Base-by-base conservation (phyloP, 2,329 filamentous ascomycete species). In the Zymoseptoria passerinii region DNA sequence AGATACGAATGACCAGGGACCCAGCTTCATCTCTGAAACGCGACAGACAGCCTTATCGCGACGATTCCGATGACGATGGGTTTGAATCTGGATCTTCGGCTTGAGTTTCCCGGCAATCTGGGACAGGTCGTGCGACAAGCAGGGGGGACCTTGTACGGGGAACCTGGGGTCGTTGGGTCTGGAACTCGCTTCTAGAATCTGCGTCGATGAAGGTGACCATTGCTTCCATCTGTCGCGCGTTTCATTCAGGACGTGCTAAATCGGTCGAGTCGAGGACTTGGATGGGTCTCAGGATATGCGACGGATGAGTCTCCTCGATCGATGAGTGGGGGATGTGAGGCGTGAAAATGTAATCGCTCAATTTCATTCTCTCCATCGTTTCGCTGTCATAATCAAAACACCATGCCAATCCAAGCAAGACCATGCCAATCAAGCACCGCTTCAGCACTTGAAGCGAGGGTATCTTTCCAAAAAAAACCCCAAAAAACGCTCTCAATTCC, bases 391-490 rank as follows among this genome's bases (percentile, higher is more conserved):
- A 44, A 4, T 5, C 35, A 4, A 44, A 44, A 44, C 23, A 23
- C 13, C 35, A 44, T 18, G 13, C 44, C 44, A 0, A 44, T n/a
- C 13, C 4, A 16, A 2, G 40, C 53, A 52, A 70, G 67, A 72
- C 67, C 50, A 71, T 56, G 10, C 68, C 74, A 4, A 68, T 74
- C 51, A 74, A 74, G 55, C 72, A 75, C 62, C 71, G 61, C 10
- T 62, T 75, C 9, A 66, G 75, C 66, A 44, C 35, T 44, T 44
- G 35, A 44, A 44, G 35, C 35, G 35, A 44, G 35, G 35, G 35
- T 44, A 44, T 44, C 35, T 13, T 44, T 16, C 35, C 35, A 44
- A 44, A 44, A 44, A 35, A 35, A n/a, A n/a, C n/a, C n/a, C n/a
- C 10, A 16, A 16, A 29, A 29, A 29, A 8, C 28, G 28, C 35